Conservation (phyloP, 2,329 filamentous ascomycete species). For the Dactylellina leptospora region DNA sequence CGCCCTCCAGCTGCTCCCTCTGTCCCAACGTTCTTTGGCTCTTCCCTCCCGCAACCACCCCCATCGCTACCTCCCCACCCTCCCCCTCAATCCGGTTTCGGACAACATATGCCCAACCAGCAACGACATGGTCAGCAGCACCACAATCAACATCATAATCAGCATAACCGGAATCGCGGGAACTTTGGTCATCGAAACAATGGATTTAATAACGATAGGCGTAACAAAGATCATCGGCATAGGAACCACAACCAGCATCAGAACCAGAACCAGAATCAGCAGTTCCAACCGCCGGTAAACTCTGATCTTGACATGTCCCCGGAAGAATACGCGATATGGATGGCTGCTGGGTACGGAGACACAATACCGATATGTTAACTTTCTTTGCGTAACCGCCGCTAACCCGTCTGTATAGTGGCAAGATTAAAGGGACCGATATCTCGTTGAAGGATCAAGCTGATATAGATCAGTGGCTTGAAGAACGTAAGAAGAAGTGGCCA, state of each 20-base stretch:
- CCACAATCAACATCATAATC: constrained; percentile 32
- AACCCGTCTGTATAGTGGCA: constrained; percentile 17
- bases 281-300: constrained; percentile 25
- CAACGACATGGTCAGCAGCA: constrained; percentile 28
- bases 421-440: constrained; percentile 48
- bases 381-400: no score
- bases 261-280: constrained; percentile 28
- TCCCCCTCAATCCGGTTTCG: constrained; percentile 37
- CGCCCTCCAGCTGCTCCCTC: constrained; percentile 46
- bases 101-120: constrained; percentile 39
- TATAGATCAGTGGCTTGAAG: constrained; percentile 44
- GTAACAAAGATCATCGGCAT: constrained; percentile 41
- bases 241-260: constrained; percentile 30
- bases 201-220: constrained; percentile 47
- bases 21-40: constrained; percentile 46
- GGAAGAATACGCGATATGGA: constrained; percentile 46
- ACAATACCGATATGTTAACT: no score
- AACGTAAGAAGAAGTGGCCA: constrained; percentile 50
- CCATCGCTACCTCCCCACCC: constrained; percentile 49
- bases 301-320: constrained; percentile 48
- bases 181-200: constrained; percentile 49
- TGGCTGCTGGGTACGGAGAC: constrained; percentile 46
- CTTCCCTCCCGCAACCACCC: constrained; percentile 46
- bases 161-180: constrained; percentile 42
- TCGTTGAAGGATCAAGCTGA: constrained; percentile 33